Evolutionary conservation across 2,329 filamentous ascomycete species (phyloP).

Genomic region (Fragosphaeria purpurea): DNA sequence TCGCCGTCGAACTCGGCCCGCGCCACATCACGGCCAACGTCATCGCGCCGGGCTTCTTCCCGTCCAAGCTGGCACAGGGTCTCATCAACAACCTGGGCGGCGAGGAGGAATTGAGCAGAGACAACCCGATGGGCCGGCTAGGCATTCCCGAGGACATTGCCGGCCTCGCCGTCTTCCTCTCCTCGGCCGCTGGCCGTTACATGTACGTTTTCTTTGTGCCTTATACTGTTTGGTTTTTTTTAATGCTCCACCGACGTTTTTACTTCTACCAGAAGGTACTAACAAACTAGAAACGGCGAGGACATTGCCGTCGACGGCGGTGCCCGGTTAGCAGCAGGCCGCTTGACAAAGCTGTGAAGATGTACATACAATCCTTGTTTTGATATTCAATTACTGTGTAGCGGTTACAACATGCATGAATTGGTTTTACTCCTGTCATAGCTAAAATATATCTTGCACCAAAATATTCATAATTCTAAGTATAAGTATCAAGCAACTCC

Average conservation of each 20-base stretch:
- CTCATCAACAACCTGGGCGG: conserved; percentile 55
- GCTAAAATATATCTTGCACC: too few species aligned
- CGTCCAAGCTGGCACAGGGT: conserved; percentile 55
- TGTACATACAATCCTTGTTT: too few species aligned
- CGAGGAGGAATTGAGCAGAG: conserved; percentile 35
- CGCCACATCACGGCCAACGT: conserved; percentile 54
- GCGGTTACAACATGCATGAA: too few species aligned
- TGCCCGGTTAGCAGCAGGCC: conserved; percentile 19
- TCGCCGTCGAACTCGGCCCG: conserved; percentile 60
- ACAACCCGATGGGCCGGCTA: conserved; percentile 43
- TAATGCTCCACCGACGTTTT: too few species aligned
- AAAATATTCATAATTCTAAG: too few species aligned
- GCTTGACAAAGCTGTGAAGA: conserved; percentile 18
- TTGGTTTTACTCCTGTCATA: too few species aligned
- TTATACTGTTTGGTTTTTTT: background rate
- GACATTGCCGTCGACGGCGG: conserved; percentile 26
- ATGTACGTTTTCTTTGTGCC: conserved; percentile 22
- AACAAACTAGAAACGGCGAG: conserved; percentile 23
- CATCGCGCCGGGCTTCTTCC: conserved; percentile 58
- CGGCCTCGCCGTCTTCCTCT: conserved; percentile 47
- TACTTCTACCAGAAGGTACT: background rate
- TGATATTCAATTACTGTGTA: too few species aligned
- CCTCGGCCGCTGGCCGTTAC: conserved; percentile 41
- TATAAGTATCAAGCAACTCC: too few species aligned
- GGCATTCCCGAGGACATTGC: conserved; percentile 51